phyloP scores from a whole-genome alignment of 257 asterid genomes.

The Nicotiana undulata region DNA sequence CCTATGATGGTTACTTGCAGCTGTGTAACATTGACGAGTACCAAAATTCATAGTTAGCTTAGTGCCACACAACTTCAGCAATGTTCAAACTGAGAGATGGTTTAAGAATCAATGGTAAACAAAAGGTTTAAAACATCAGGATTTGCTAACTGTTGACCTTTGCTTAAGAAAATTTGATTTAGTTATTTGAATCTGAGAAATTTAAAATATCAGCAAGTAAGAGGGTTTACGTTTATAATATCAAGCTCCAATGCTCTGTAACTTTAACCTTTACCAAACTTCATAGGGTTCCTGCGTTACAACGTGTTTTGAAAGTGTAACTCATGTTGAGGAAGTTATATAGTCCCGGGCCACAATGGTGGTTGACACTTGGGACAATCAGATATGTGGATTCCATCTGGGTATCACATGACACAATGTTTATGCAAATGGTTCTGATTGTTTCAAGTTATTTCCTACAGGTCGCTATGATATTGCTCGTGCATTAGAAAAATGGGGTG shows the following conservation, averaged over 20 bases:
- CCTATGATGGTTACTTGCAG: too few species aligned
- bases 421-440: not conserved
- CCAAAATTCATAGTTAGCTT: too few species aligned
- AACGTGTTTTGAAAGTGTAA: not conserved
- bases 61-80: too few species aligned
- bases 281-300: not conserved
- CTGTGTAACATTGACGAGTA: too few species aligned
- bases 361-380: not conserved
- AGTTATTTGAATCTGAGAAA: not conserved
- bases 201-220: too few species aligned
- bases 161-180: not conserved
- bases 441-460: constrained; percentile 2
- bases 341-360: not conserved
- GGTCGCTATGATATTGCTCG: constrained; percentile 92
- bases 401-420: not conserved
- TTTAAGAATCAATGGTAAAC: too few species aligned
- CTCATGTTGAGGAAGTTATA: not conserved
- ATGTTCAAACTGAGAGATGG: too few species aligned
- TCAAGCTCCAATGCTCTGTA: not conserved
- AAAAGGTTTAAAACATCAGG: too few species aligned
- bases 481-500: constrained; percentile 98
- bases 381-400: not conserved
- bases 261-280: not conserved
- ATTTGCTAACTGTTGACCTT: not conserved
- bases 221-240: too few species aligned